Evolutionary conservation across 441 rosid genomes (phyloP), one percentile per base, ranked within the genome.

Genomic region (Rhodomyrtus psidioides): DNA sequence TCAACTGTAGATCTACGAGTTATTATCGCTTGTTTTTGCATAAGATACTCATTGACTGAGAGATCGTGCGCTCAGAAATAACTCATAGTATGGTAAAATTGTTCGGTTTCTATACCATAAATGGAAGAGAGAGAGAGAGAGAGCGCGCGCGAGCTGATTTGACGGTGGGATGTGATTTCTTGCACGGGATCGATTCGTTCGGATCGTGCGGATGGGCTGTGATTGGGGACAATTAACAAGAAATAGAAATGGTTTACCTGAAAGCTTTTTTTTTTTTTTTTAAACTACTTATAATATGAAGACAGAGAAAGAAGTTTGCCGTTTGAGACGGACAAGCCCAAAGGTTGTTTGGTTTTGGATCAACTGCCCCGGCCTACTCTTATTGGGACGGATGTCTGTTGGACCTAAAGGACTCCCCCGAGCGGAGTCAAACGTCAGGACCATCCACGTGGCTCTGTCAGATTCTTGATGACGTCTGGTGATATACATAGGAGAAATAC

Each of bases 291-390:
- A 21, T 21, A 5, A 34, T 10, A 21, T 21, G 5, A 70, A 39
- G 49, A 39, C n/a, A 2, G 34, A 39, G 10, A 39, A 19, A 24
- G 14, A 39, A 39, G 46, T 6, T 70, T 70, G 79, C 79, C 9
- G 79, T 13, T 70, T 21, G 49, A 42, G 34, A 34, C 23, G 79
- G 79, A 21, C 79, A 65, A 19, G 4, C 49, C 49, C 51, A 23
- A 6, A 70, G 79, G 79, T 70, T 70, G 79, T 70, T 70, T 70
- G 79, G 79, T 70, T 70, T 21, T 39, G 79, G 79, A 70, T 70
- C 79, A 70, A 70, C 79, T 70, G 79, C 79, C 79, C 23, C 79
- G 6, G 79, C 79, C 79, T 39, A 70, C 79, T 70, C 9, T 30
- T 10, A 3, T 3, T 39, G 49, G 46, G 79, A 70, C 12, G n/a